Evolutionary conservation across 2,329 filamentous ascomycete genomes (phyloP), one percentile per base, ranked within the genome.

Genomic region (Aspergillus thermomutatus): DNA sequence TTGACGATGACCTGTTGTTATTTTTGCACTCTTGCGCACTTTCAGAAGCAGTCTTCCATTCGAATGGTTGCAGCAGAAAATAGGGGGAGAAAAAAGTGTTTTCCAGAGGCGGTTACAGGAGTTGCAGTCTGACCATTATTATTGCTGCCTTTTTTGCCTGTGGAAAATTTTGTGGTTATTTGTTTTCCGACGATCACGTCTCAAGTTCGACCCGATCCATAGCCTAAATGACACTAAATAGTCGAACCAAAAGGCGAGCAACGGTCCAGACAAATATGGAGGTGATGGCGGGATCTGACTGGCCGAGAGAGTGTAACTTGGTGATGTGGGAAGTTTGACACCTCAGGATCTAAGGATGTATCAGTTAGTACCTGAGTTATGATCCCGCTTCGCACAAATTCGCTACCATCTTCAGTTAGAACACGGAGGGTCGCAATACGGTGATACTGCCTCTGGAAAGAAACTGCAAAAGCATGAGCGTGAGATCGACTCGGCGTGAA

Each of bases 1-100:
- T 25, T 46, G 49, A 55, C 26, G 21, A 27, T 28, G 40, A 46
- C 50, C 28, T 53, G 37, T 53, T 53, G 55, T 17, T 34, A 49
- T 52, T 43, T 40, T 21, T 49, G 28, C 50, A n/a, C 34, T 25
- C 8, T 52, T 34, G n/a, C 45, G 21, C 37, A 51, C n/a, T 1
- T 45, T 50, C 46, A 41, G 5, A 25, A 49, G 50, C 37, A 26
- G 46, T 28, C 25, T 50, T 40, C 54, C 52, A 31, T 48, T 25
- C 28, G 40, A 34, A 27, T 28, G n/a, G 49, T 11, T 8, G 37
- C 31, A 23, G 10, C 9, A 23, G 41, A 10, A 21, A 45, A 23
- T 19, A 14, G 19, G 17, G 17, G 41, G 17, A 5, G 17, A 34
- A 37, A 37, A 37, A 2, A 17, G 17, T 37, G 31, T 7, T 14